Evolutionary conservation across 73 alveolate genomes (phyloP).

Genomic region (Paramecium primaurelia): DNA sequence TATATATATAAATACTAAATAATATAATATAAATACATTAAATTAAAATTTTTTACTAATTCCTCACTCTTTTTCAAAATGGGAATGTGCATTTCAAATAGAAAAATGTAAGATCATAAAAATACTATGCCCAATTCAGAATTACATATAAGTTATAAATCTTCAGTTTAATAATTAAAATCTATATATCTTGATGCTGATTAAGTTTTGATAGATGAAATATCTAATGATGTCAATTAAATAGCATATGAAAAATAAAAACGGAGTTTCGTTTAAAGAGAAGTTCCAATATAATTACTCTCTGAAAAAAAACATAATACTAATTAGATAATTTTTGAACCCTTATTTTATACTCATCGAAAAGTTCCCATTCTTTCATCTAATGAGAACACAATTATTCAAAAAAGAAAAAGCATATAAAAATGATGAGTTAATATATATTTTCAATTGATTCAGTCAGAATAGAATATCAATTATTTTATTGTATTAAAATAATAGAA

Average conservation of each 20-base stretch:
- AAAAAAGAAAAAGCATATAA: not conserved
- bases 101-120: not conserved
- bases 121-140: not conserved
- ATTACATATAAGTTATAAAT: not conserved
- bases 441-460: not conserved
- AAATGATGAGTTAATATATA: not conserved
- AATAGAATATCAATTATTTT: no score
- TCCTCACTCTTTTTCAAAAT: not conserved
- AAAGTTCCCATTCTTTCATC: not conserved
- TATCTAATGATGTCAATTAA: not conserved
- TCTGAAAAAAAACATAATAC: not conserved
- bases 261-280: not conserved
- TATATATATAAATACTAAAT: no score
- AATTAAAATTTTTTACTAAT: not conserved
- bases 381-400: not conserved
- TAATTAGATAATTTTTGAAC: not conserved
- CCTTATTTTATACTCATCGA: not conserved
- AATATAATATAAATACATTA: no score
- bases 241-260: not conserved
- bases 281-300: not conserved
- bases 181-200: not conserved
- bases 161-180: not conserved
- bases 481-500: not conserved
- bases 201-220: not conserved
- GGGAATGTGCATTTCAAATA: not conserved